Base-by-base conservation (phyloP, 163 green algal species). In the Prototheca wickerhamii region DNA sequence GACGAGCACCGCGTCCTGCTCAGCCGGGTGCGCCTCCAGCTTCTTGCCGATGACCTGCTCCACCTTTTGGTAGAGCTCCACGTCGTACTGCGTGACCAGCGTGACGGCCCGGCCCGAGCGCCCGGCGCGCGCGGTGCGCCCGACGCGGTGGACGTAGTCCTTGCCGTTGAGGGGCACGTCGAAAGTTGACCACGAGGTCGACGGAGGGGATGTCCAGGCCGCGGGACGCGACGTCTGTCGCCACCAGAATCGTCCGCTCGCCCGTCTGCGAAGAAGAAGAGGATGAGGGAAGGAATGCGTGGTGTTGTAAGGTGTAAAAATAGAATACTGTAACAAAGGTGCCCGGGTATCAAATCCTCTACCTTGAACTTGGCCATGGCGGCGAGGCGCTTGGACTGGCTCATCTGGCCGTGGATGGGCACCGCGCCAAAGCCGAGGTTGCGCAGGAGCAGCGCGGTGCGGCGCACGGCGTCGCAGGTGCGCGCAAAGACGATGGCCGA, bases 141-240 rank as follows among this genome's bases (percentile, higher is more conserved):
- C 93, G 15, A 99, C 93, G 7, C 92, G 72, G 77, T 99, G 93
- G 50, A 99, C 84, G 71, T 98, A 99, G 79, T 98, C 93, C 69
- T 98, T 97, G 37, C 70, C 34, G 77, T 96, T 96, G 57, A 76
- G 83, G 23, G 92, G 92, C 26, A 98, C 86, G 71, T 98, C 92
- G 68, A 91, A 73, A 97, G 79, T 98, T 98, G 57, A 98, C 37
- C 6, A 99, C 80, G 37, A 84, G 87, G 37, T 88, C 87, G 49
- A 96, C 83, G 32, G 67, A 84, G 65, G 84, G 83, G 70, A 98
- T 94, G 85, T 98, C 91, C 63, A 98, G 73, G 4, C 92, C 92
- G 20, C 92, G 79, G 0, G 92, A 87, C 26, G 92, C 92, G 6
- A 97, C 80, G 63, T 97, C 90, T 0, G 90, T 97, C 2, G 90